A percentile compares a stretch with the other conserved stretches of the same genome.
phyloP scores from a whole-genome alignment of 2,329 filamentous ascomycete species.

The Penicillium expansum region DNA sequence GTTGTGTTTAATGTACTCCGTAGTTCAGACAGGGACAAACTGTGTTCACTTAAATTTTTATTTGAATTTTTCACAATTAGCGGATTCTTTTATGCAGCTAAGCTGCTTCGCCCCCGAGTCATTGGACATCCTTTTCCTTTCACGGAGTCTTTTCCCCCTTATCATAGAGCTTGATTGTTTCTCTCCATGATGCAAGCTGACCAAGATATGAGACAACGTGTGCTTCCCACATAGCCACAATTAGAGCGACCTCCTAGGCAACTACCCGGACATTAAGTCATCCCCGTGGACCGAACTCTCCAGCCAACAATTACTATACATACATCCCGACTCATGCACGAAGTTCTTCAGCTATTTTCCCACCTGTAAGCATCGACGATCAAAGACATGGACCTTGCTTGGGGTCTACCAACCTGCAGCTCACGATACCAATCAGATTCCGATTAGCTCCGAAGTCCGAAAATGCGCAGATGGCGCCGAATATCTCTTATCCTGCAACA shows the following conservation, averaged over 20 bases:
- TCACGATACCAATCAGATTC: background rate
- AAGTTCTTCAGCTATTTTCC: background rate
- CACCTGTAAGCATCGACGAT: background rate
- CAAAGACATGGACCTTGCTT: background rate
- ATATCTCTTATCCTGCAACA: background rate
- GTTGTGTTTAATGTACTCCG: background rate
- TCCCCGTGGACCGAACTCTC: background rate
- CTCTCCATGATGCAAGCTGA: background rate
- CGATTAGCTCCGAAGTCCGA: background rate
- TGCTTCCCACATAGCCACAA: background rate
- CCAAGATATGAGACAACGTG: background rate
- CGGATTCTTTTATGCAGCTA: background rate
- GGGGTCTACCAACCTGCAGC: background rate
- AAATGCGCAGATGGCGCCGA: background rate
- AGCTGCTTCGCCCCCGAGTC: background rate
- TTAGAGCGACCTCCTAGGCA: background rate
- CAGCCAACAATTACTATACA: background rate
- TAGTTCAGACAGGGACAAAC: background rate
- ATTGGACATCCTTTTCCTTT: background rate
- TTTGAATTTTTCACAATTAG: too few species aligned
- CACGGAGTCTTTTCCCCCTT: background rate
- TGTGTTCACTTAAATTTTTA: background rate
- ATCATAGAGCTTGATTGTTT: background rate
- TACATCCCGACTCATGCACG: background rate
- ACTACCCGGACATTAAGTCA: background rate